Base-by-base conservation (phyloP, 179 eudicot species). In the Silene coronaria region DNA sequence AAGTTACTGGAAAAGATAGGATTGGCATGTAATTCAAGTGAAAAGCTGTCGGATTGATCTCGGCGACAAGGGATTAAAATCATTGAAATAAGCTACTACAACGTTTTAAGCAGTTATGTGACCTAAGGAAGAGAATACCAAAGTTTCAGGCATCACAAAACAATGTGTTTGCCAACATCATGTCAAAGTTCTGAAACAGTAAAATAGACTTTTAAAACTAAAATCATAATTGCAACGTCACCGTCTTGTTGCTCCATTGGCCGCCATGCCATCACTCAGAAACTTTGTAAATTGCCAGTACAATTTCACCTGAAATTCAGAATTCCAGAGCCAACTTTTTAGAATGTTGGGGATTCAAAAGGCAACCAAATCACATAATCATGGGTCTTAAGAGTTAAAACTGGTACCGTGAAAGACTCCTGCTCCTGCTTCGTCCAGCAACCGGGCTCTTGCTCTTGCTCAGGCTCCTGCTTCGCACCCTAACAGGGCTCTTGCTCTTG, bases 361-460 rank as follows among this genome's bases (percentile, higher is more conserved):
- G 8, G 30, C 59, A 24, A 28, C n/a, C 3, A 13, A 23, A 9
- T 58, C 34, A 13, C 6, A 64, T 16, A 64, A n/a, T 13, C 63
- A 22, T 13, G 3, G 13, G 63, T 5, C 23, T 60, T 5, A 0
- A 61, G 16, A 34, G n/a, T 2, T 21, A 58, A 36, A 2, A 62
- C 27, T 53, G 11, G 21, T 82, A 82, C 85, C 75, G 55, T 19
- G 82, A 79, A 8, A 71, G 80, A 51, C 85, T 79, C 72, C 67
- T 76, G 82, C 97, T 89, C 83, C 73, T 82, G 83, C 93, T 85
- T 23, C 67, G 72, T 23, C 90, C 86, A 77, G 73, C 74, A 42
- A 42, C 14, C 14, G 48, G 48, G 48, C 48, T 42, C 48, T 42
- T 42, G 48, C 48, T 42, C 48, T 42, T 42, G 48, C 48, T 38